phyloP scores from a whole-genome alignment of 2,329 filamentous ascomycete genomes.

The Venturia effusa region DNA sequence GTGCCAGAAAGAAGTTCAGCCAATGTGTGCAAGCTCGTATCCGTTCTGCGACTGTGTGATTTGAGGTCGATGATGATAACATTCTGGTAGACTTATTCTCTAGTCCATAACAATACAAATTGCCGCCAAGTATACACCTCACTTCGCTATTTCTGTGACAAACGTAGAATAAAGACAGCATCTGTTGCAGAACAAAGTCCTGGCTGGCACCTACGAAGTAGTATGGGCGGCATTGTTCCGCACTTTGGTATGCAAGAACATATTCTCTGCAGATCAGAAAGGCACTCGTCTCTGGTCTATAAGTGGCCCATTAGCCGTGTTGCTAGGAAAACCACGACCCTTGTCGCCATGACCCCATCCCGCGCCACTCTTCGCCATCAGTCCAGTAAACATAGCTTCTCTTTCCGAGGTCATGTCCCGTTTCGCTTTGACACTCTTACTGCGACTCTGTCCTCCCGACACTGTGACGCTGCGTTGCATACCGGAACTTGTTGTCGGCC shows the following conservation, averaged over 20 bases:
- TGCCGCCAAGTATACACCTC: too few relatives aligned
- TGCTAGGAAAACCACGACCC: conserved; percentile 36
- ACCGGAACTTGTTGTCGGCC: conserved; percentile 21
- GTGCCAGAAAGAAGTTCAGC: neutral
- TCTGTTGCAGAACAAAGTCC: too few relatives aligned
- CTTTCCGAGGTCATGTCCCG: conserved; percentile 14
- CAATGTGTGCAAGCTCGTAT: neutral
- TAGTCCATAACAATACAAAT: too few relatives aligned
- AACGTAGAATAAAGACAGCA: too few relatives aligned
- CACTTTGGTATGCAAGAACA: conserved; percentile 33
- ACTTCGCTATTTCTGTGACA: too few relatives aligned
- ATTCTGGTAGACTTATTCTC: neutral
- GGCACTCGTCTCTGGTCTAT: conserved; percentile 30
- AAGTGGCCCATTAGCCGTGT: conserved; percentile 33
- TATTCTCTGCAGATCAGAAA: conserved; percentile 34
- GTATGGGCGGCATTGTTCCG: neutral
- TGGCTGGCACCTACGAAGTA: neutral
- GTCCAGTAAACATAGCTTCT: conserved; percentile 32
- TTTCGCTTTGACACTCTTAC: conserved; percentile 4
- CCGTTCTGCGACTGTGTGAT: neutral
- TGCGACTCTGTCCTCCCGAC: neutral
- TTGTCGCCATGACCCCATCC: conserved; percentile 26
- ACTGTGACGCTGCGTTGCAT: conserved; percentile 15
- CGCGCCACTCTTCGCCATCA: conserved; percentile 23
- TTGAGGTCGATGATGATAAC: neutral